phyloP scores from a whole-genome alignment of 2,329 filamentous ascomycete genomes.

The Ophiostoma piceae region DNA sequence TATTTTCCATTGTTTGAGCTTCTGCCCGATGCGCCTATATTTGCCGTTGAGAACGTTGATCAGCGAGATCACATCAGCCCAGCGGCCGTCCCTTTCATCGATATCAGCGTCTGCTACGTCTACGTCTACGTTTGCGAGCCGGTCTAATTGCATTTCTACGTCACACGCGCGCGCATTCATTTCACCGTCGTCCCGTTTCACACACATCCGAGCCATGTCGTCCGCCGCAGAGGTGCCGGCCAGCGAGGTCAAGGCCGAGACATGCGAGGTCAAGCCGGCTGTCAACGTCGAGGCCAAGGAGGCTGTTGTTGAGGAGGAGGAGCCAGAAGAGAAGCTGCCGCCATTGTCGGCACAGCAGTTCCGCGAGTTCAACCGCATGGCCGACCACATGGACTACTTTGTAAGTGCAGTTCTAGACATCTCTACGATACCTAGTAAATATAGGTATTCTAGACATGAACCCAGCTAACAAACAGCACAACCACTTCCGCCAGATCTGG shows the following conservation, averaged over 20 bases:
- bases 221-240: neutral
- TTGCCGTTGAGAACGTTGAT: neutral
- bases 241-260: neutral
- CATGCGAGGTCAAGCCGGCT: neutral
- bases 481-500: constrained; percentile 71
- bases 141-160: neutral
- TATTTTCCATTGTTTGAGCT: neutral
- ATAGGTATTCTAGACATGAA: too few relatives aligned
- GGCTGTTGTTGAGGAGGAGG: constrained; percentile 13
- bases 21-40: constrained; percentile 15
- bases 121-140: neutral
- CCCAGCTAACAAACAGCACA: constrained; percentile 51
- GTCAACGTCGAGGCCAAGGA: neutral
- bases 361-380: constrained; percentile 63
- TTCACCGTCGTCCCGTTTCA: neutral
- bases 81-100: neutral
- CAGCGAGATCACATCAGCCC: constrained; percentile 11
- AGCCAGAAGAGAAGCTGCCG: constrained; percentile 40
- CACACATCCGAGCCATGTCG: constrained; percentile 9
- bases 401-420: constrained; percentile 39
- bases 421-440: too few relatives aligned
- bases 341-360: constrained; percentile 64
- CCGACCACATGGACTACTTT: constrained; percentile 69
- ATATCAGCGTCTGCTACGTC: neutral
- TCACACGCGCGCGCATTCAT: neutral